A percentile compares a stretch with the other conserved stretches of the same genome.
These are phyloP conservation scores for Amaranthus palmeri DNA, from an alignment of 148 eudicot species.

Conservation along the genomic window DNA sequence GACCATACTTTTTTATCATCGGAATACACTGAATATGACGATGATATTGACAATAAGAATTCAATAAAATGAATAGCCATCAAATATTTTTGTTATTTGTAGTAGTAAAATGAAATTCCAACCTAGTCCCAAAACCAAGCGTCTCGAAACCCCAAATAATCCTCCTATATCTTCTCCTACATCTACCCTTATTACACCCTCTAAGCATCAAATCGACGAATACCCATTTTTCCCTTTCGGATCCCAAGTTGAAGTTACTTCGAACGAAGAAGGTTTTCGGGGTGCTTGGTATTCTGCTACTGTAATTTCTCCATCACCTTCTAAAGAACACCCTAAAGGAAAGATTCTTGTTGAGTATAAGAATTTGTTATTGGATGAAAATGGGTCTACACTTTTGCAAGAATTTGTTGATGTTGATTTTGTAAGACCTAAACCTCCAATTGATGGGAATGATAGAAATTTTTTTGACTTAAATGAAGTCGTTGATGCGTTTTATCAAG, in stretches of 20 bases:
- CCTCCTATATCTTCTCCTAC: not conserved
- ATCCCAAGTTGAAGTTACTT: conserved; percentile 47
- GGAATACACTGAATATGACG: no score
- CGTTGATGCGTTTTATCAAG: conserved; percentile 25
- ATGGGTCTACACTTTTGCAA: conserved; percentile 16
- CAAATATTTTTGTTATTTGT: no score
- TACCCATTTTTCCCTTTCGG: conserved; percentile 22
- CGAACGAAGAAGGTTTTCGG: conserved; percentile 50
- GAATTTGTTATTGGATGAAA: conserved; percentile 15
- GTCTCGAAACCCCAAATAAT: not conserved
- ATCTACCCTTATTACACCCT: not conserved
- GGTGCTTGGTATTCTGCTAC: conserved; percentile 48
- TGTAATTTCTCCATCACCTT: conserved; percentile 22
- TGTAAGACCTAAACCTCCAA: conserved; percentile 20
- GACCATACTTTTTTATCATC: no score
- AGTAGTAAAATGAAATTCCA: no score
- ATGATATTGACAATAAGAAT: no score
- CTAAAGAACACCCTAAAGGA: not conserved
- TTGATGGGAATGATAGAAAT: conserved; percentile 1
- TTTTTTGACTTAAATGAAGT: conserved; percentile 18
- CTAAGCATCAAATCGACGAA: not conserved
- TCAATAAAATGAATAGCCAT: no score
- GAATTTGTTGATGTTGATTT: conserved; percentile 21
- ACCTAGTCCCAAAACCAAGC: not conserved
- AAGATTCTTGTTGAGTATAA: conserved; percentile 27